Evolutionary conservation across 306 rosid genomes (phyloP).

Genomic region (Prunus dulcis): DNA sequence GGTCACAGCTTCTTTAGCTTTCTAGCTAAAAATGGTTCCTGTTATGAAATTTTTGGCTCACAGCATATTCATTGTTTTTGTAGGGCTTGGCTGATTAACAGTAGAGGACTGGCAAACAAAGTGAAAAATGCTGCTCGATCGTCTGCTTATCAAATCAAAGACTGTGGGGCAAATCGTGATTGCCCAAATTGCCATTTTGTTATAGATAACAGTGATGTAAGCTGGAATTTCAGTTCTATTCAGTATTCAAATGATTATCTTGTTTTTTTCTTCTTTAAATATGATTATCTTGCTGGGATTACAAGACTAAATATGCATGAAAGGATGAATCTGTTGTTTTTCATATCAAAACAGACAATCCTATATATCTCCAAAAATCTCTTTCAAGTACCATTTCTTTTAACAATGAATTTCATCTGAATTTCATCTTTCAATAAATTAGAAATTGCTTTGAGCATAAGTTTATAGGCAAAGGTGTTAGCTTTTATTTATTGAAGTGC

Average conservation of each 20-base stretch:
- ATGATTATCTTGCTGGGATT: too few relatives aligned
- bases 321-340: neutral
- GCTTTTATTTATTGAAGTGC: neutral
- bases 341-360: conserved; percentile 1
- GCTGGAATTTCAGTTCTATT: conserved; percentile 29
- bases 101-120: conserved; percentile 79
- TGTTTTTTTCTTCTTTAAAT: too few relatives aligned
- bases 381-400: neutral
- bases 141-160: conserved; percentile 55
- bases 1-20: neutral
- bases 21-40: neutral
- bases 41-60: neutral
- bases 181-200: conserved; percentile 68
- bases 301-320: neutral
- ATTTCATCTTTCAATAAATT: neutral
- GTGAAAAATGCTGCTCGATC: conserved; percentile 49
- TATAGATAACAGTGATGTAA: conserved; percentile 80
- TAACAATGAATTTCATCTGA: neutral
- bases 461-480: neutral
- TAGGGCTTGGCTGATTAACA: conserved; percentile 79
- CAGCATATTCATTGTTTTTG: neutral
- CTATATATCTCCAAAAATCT: neutral
- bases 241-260: conserved; percentile 4
- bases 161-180: conserved; percentile 72
- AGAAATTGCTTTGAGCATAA: neutral